Conservation (phyloP, 2,329 filamentous ascomycete species). For the Arthrobotrys musiformis region DNA sequence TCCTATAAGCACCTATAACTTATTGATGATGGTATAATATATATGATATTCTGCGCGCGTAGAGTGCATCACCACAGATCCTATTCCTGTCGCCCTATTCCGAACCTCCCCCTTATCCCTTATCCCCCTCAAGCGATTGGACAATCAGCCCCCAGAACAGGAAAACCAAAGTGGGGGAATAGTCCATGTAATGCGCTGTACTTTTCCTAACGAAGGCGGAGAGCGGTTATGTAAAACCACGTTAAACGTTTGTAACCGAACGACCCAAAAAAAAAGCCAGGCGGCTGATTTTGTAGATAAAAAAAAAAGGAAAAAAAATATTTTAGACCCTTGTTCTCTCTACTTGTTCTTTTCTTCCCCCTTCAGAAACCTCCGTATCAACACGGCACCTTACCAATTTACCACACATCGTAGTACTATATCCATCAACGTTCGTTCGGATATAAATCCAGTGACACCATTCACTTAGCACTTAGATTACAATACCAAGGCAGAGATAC, state of each 20-base stretch:
- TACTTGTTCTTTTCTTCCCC: not conserved
- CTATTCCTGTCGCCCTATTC: conserved; percentile 24
- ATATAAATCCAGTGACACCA: no score
- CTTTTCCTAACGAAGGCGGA: not conserved
- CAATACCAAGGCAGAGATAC: not conserved
- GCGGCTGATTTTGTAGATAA: not conserved
- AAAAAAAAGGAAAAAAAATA: not conserved
- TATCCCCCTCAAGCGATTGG: not conserved
- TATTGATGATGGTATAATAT: no score
- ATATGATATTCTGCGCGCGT: conserved; percentile 34
- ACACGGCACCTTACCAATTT: not conserved
- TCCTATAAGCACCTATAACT: not conserved
- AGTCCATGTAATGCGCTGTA: no score
- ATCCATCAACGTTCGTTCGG: no score
- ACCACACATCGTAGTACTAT: not conserved
- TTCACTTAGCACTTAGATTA: not conserved
- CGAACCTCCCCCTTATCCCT: conserved; percentile 6
- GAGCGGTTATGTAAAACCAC: not conserved
- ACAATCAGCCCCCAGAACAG: not conserved
- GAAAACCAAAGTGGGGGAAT: not conserved
- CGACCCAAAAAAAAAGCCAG: not conserved
- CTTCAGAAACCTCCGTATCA: conserved; percentile 38
- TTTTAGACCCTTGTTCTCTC: not conserved
- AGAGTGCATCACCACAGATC: not conserved
- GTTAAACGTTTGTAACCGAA: no score